Conservation (phyloP, 805 yeast species). For the Phaffomyces thermotolerans region DNA sequence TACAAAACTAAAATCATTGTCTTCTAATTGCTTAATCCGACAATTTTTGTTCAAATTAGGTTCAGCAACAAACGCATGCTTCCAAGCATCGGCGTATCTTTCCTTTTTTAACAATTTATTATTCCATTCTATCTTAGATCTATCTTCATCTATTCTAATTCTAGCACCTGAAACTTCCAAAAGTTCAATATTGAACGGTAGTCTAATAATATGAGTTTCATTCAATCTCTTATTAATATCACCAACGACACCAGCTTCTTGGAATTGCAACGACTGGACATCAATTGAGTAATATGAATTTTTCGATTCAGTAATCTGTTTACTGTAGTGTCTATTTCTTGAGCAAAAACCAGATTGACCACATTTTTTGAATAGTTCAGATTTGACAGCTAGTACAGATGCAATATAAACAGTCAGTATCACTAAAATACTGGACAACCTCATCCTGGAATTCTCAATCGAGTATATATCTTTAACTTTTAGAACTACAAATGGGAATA, state of each 20-base stretch:
- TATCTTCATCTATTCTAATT: slow-evolving; percentile 57
- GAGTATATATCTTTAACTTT: too few species aligned
- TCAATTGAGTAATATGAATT: slow-evolving; percentile 37
- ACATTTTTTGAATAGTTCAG: slow-evolving; percentile 67
- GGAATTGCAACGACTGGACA: slow-evolving; percentile 25
- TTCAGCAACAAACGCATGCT: slow-evolving; percentile 45
- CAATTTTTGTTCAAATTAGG: slow-evolving; percentile 15
- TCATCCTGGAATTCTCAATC: background rate
- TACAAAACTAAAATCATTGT: slow-evolving; percentile 14
- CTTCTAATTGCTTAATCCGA: slow-evolving; percentile 17
- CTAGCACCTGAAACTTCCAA: slow-evolving; percentile 53
- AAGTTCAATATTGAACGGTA: slow-evolving; percentile 55
- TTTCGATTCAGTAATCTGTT: slow-evolving; percentile 17
- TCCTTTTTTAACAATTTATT: slow-evolving; percentile 29
- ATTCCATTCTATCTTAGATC: slow-evolving; percentile 22
- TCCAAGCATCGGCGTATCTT: slow-evolving; percentile 53
- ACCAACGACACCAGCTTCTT: slow-evolving; percentile 36
- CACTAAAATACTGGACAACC: background rate
- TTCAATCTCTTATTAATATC: slow-evolving; percentile 38
- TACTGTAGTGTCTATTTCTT: slow-evolving; percentile 67
- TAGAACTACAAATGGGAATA: too few species aligned
- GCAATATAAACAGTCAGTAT: background rate
- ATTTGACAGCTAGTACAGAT: background rate
- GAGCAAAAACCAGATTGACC: slow-evolving; percentile 76
- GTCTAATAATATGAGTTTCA: slow-evolving; percentile 31